Conservation (phyloP, 2,329 filamentous ascomycete species). For the Colletotrichum sidae region DNA sequence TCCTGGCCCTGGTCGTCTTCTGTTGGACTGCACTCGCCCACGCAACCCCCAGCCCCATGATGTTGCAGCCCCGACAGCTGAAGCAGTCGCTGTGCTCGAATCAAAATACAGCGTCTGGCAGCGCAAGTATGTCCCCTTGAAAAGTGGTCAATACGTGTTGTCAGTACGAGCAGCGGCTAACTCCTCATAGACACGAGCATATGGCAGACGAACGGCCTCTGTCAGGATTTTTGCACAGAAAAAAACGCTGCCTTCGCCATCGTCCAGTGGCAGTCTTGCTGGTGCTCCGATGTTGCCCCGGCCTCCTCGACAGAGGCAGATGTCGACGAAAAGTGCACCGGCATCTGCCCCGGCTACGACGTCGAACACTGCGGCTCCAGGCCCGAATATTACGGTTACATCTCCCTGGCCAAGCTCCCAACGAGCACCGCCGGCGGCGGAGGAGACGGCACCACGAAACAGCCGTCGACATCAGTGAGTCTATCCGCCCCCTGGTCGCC, state of each 20-base stretch:
- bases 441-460: constrained; percentile 34
- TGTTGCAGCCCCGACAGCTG: constrained; percentile 38
- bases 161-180: background rate
- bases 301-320: constrained; percentile 48
- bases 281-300: constrained; percentile 80
- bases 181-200: constrained; percentile 59
- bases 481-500: background rate
- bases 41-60: constrained; percentile 11
- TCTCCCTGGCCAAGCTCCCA: constrained; percentile 64
- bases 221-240: constrained; percentile 67
- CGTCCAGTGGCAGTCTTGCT: constrained; percentile 73
- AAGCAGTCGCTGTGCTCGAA: constrained; percentile 47
- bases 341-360: constrained; percentile 73
- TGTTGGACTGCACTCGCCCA: constrained; percentile 41
- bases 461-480: constrained; percentile 41
- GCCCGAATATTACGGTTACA: constrained; percentile 70
- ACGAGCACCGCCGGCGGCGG: constrained; percentile 62
- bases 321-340: constrained; percentile 62
- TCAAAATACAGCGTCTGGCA: constrained; percentile 50
- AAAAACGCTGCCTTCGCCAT: constrained; percentile 74
- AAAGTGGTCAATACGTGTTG: background rate
- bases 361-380: constrained; percentile 72
- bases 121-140: constrained; percentile 45
- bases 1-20: constrained; percentile 42
- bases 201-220: constrained; percentile 78